Percentiles rank a stretch among this genome's conserved stretches.
phyloP scores from a whole-genome alignment of 176 grass and related monocot species.

The Thinopyrum elongatum region DNA sequence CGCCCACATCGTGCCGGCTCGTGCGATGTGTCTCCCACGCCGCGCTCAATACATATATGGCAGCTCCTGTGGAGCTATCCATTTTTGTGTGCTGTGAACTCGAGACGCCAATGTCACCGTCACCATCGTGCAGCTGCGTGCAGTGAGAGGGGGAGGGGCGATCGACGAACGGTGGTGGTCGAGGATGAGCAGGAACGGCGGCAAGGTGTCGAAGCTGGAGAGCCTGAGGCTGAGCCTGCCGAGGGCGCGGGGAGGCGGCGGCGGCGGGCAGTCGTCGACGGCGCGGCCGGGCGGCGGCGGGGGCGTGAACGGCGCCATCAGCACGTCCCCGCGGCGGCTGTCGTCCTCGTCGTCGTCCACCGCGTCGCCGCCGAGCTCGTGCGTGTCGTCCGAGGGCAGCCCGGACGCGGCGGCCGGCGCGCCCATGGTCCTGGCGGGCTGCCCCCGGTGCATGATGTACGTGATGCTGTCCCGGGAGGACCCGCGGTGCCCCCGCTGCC shows the following conservation, averaged over 20 bases:
- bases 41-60: neutral
- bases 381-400: constrained; percentile 93
- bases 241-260: constrained; percentile 40
- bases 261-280: constrained; percentile 14
- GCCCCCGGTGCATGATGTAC: constrained; percentile 95
- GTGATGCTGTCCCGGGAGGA: constrained; percentile 94
- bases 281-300: constrained; percentile 16
- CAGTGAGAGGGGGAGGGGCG: constrained; percentile 15
- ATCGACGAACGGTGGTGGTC: neutral
- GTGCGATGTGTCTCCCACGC: neutral
- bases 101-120: neutral
- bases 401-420: constrained; percentile 50
- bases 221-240: constrained; percentile 60
- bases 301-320: neutral
- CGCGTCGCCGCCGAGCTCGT: constrained; percentile 85
- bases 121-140: neutral
- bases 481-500: constrained; percentile 86
- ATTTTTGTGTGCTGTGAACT: neutral
- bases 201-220: constrained; percentile 73
- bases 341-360: constrained; percentile 54
- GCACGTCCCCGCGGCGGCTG: constrained; percentile 34
- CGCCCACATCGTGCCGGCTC: neutral
- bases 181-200: constrained; percentile 84
- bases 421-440: constrained; percentile 82
- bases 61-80: neutral